A percentile compares a stretch with the other conserved stretches of the same genome.
Conservation (phyloP, 2,329 filamentous ascomycete genomes). For the Exophiala alcalophila region DNA sequence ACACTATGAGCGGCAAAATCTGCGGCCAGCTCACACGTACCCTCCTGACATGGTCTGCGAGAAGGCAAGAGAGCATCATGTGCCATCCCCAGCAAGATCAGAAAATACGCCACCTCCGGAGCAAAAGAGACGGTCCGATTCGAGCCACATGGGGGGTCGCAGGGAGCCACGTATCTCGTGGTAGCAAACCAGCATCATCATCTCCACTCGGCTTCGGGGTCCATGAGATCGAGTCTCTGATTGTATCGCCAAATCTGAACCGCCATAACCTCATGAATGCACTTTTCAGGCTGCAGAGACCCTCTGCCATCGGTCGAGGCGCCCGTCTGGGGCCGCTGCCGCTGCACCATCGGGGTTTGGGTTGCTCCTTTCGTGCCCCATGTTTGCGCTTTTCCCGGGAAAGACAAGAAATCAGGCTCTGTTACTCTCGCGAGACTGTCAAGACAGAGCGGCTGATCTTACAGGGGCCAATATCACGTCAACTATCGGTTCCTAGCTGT, state of each 20-base stretch:
- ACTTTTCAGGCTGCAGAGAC: too few species aligned
- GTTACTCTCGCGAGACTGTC: background rate
- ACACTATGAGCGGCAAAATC: constrained; percentile 1
- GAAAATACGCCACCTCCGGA: too few species aligned
- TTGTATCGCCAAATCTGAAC: constrained; percentile 3
- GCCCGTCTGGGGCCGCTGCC: too few species aligned
- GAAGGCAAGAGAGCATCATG: constrained; percentile 1
- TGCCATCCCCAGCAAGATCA: too few species aligned
- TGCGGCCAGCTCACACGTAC: background rate
- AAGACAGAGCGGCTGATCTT: constrained; percentile 1
- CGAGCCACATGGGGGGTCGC: constrained; percentile 4
- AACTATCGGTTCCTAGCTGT: background rate
- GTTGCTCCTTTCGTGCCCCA: background rate
- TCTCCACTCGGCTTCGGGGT: constrained; percentile 1
- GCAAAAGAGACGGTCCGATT: background rate
- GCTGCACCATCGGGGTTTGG: too few species aligned
- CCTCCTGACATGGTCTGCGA: background rate
- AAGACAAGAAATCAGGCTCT: constrained; percentile 1
- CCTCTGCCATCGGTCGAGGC: background rate
- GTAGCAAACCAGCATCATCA: background rate
- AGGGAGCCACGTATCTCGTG: constrained; percentile 6
- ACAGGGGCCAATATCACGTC: constrained; percentile 4
- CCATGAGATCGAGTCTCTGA: background rate
- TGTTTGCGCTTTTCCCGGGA: background rate
- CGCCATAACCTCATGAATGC: too few species aligned